Evolutionary conservation across 2,329 filamentous ascomycete species (phyloP), one percentile per base, ranked within the genome.

Genomic region (Xylariaceae sp.): DNA sequence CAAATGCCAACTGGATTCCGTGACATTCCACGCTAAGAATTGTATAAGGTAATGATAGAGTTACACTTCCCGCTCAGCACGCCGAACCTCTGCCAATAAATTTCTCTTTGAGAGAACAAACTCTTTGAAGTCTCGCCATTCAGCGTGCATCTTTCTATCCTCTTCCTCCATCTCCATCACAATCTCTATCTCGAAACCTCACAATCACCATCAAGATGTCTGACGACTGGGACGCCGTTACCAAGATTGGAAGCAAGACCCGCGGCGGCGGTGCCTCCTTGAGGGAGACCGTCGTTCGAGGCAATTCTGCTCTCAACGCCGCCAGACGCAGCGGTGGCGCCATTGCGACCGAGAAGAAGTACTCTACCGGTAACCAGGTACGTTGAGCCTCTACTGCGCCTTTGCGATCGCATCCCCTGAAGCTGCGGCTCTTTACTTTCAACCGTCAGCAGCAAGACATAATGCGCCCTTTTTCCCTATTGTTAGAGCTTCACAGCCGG

Each of bases 331-430:
- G 80, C 62, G 94, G 94, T 62, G 82, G 83, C 60, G 76, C 95
- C 68, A 75, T 96, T 65, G 82, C 81, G 62, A 96, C 93, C 0
- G 93, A 99, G 80, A 99, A 99, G 89, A 99, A 99, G 75, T 86
- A 73, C 73, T 79, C 83, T 53, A 83, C 84, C 59, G 86, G 88
- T 74, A 97, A 97, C 74, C 74, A 87, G 67, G 90, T 94, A 87
- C 70, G 88, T 82, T 35, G 8, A 53, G 52, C 50, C 8, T 11
- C 17, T 35, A 2, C 45, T 47, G 35, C 17, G 17, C 13, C 42
- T 17, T 5, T 39, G 13, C 47, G 1, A 51, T 54, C 52, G 37
- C 42, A 49, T 23, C 11, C 15, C 34, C 42, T 15, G 45, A 23
- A 37, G 2, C 17, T 34, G 30, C 11, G 30, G n/a, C 47, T 23